A percentile compares a stretch with the other conserved stretches of the same genome.
phyloP scores from a whole-genome alignment of 2,329 filamentous ascomycete species.

The Diaporthe ilicicola region DNA sequence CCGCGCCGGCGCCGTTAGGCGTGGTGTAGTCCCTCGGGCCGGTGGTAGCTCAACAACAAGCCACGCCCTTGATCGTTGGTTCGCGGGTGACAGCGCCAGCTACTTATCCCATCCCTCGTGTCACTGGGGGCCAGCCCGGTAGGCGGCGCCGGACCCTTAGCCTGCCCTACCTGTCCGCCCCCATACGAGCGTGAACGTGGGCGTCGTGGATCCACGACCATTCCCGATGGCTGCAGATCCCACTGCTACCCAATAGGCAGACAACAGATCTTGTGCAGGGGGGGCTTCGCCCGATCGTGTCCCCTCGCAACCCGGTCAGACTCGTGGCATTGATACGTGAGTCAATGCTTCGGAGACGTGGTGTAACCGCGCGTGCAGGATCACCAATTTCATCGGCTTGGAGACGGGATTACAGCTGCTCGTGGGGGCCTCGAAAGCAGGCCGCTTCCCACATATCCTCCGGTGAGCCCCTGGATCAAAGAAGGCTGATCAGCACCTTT shows the following conservation, averaged over 20 bases:
- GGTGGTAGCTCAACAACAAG: neutral
- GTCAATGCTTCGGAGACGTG: conserved; percentile 21
- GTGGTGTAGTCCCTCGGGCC: conserved; percentile 4
- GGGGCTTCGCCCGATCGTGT: conserved; percentile 16
- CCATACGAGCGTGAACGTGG: conserved; percentile 19
- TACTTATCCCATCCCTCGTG: conserved; percentile 21
- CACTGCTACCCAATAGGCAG: neutral
- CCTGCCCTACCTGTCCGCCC: neutral
- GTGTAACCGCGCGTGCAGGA: conserved; percentile 13
- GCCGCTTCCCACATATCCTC: conserved; percentile 20
- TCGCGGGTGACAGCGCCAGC: conserved; percentile 15
- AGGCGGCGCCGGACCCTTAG: neutral
- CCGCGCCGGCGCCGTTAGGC: neutral
- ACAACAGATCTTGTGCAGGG: conserved; percentile 19
- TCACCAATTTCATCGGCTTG: conserved; percentile 4
- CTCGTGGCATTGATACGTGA: conserved; percentile 23
- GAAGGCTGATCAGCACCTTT: conserved; percentile 18
- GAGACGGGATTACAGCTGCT: neutral
- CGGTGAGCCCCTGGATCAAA: neutral
- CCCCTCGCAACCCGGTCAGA: conserved; percentile 21
- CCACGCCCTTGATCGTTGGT: neutral
- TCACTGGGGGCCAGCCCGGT: conserved; percentile 2
- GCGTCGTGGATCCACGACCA: conserved; percentile 15
- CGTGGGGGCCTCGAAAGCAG: conserved; percentile 18
- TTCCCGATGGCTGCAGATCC: conserved; percentile 18